Conservation (phyloP, 2,329 filamentous ascomycete species). For the Catunica adiposa region DNA sequence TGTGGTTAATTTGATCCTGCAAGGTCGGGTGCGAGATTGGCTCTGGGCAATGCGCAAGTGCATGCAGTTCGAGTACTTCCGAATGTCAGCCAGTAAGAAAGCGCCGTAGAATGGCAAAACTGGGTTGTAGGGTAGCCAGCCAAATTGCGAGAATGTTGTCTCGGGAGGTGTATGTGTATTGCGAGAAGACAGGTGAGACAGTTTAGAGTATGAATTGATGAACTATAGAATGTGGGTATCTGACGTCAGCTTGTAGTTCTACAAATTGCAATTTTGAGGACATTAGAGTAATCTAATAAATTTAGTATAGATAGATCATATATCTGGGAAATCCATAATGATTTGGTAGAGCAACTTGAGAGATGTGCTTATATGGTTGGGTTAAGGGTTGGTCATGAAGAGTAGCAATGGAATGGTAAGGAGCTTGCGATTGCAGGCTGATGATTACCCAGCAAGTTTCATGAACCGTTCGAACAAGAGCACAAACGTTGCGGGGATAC, state of each 20-base stretch:
- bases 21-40: neutral
- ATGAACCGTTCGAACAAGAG: neutral
- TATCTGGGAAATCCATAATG: neutral
- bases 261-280: too few relatives aligned
- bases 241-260: neutral
- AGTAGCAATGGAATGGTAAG: neutral
- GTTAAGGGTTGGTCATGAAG: neutral
- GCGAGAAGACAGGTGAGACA: too few relatives aligned
- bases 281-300: too few relatives aligned
- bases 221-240: neutral
- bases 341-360: too few relatives aligned
- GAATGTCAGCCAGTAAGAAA: neutral
- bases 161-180: too few relatives aligned
- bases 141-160: too few relatives aligned
- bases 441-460: neutral
- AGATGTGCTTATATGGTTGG: neutral
- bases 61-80: neutral
- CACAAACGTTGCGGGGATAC: neutral
- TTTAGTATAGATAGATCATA: too few relatives aligned
- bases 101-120: neutral
- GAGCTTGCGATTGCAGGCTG: neutral
- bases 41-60: neutral
- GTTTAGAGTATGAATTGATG: neutral
- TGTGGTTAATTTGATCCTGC: constrained; percentile 1
- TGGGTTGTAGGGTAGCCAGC: neutral